A percentile compares a stretch with the other conserved stretches of the same genome.
Conservation (phyloP, 352 stramenopile species). For the Pythium phragmiticola region DNA sequence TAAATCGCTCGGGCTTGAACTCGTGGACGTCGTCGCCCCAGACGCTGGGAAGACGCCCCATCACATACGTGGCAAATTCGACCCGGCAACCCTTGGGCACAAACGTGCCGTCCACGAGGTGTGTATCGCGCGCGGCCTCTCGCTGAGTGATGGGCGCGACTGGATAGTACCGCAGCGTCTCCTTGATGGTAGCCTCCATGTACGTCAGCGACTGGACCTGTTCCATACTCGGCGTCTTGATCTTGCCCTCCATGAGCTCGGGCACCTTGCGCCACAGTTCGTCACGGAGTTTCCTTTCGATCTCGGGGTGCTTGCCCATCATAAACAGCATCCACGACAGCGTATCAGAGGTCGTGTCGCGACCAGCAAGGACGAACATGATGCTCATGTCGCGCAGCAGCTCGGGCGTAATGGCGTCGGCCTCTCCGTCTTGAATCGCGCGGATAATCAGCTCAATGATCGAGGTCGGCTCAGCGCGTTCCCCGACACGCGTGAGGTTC, state of each 20-base stretch:
- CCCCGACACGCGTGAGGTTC: not conserved
- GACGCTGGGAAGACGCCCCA: conserved; percentile 29
- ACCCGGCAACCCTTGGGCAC: conserved; percentile 27
- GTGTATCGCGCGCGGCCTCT: conserved; percentile 53
- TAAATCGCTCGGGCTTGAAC: conserved; percentile 61
- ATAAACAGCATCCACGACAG: conserved; percentile 47
- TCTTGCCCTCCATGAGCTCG: conserved; percentile 8
- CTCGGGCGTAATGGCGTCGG: conserved; percentile 18
- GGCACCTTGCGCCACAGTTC: conserved; percentile 32
- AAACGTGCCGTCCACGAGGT: conserved; percentile 31
- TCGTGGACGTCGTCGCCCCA: conserved; percentile 51
- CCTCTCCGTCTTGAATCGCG: conserved; percentile 16
- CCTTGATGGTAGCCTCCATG: conserved; percentile 17
- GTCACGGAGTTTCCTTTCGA: conserved; percentile 28
- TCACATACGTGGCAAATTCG: conserved; percentile 31
- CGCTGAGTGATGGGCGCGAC: conserved; percentile 43
- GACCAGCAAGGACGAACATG: conserved; percentile 46
- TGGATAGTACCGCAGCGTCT: conserved; percentile 15
- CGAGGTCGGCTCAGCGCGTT: conserved; percentile 9
- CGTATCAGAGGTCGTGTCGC: conserved; percentile 51
- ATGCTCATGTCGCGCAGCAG: conserved; percentile 48
- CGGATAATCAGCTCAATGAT: conserved; percentile 28
- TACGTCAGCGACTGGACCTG: conserved; percentile 7
- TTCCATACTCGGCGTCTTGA: conserved; percentile 1
- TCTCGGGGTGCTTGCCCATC: conserved; percentile 35